Conservation (phyloP, 306 rosid genomes). For the Potentilla sterilis region DNA sequence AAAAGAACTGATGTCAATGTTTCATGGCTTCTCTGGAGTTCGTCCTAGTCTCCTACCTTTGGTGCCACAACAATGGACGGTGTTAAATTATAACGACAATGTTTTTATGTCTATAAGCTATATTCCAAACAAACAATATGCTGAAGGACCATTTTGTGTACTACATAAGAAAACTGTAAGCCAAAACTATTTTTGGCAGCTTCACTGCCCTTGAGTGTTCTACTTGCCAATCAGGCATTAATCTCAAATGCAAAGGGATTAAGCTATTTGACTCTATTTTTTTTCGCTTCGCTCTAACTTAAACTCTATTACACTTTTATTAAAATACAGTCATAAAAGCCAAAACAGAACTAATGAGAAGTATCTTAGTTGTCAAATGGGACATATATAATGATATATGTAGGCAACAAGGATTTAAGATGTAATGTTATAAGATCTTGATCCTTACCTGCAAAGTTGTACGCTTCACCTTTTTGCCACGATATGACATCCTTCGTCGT, state of each 20-base stretch:
- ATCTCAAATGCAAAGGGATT: constrained; percentile 1
- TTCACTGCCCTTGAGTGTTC: background rate
- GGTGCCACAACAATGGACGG: background rate
- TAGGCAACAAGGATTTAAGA: constrained; percentile 5
- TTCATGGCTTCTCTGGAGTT: background rate
- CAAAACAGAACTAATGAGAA: background rate
- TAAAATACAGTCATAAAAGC: constrained; percentile 3
- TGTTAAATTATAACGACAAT: background rate
- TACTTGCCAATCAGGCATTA: background rate
- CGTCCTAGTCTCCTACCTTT: background rate
- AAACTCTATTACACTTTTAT: background rate
- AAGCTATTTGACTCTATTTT: background rate
- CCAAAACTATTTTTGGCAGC: background rate
- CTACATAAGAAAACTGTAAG: background rate
- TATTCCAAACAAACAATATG: background rate
- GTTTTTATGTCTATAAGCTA: background rate
- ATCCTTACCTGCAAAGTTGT: constrained; percentile 64
- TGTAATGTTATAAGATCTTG: background rate
- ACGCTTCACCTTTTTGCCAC: constrained; percentile 82
- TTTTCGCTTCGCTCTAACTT: background rate
- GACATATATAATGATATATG: background rate
- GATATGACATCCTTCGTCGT: constrained; percentile 93
- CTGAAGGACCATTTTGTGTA: background rate
- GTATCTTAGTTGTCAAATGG: background rate
- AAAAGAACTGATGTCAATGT: background rate